Evolutionary conservation across 208 protist species (phyloP).

Genomic region (Trypanosoma lewisi): DNA sequence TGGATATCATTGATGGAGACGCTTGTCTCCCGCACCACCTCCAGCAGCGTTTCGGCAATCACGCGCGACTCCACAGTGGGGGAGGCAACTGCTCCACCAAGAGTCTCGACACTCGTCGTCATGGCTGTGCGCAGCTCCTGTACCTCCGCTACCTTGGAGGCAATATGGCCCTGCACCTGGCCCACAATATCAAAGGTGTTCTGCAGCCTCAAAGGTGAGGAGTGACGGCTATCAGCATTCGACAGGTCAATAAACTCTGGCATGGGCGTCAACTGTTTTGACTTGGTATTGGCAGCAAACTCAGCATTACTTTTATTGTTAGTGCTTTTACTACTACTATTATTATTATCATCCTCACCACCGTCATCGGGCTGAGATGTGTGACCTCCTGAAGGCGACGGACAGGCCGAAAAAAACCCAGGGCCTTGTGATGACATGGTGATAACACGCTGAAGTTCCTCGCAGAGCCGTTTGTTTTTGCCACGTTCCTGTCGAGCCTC

Average conservation of each 20-base stretch:
- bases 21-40: constrained; percentile 13
- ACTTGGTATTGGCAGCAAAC: neutral
- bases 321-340: neutral
- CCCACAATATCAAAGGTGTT: constrained; percentile 18
- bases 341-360: neutral
- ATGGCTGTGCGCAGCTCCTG: constrained; percentile 36
- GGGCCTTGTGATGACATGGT: neutral
- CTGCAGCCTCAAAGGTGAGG: constrained; percentile 1
- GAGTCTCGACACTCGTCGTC: constrained; percentile 27
- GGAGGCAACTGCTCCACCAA: constrained; percentile 31
- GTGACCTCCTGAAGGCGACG: neutral
- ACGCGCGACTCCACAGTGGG: constrained; percentile 11
- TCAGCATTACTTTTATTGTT: too few relatives aligned
- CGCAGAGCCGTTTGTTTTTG: neutral
- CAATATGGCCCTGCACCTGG: constrained; percentile 29
- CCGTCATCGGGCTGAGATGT: neutral
- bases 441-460: constrained; percentile 13
- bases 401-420: neutral
- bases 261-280: constrained; percentile 19
- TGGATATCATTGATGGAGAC: constrained; percentile 16
- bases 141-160: constrained; percentile 25
- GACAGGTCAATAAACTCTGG: constrained; percentile 11
- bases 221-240: neutral
- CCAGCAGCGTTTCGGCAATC: constrained; percentile 8
- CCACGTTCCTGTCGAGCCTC: neutral